Percentiles rank a stretch among this genome's conserved stretches.
Conservation (phyloP, 2,329 filamentous ascomycete genomes). For the Colletotrichum scovillei region DNA sequence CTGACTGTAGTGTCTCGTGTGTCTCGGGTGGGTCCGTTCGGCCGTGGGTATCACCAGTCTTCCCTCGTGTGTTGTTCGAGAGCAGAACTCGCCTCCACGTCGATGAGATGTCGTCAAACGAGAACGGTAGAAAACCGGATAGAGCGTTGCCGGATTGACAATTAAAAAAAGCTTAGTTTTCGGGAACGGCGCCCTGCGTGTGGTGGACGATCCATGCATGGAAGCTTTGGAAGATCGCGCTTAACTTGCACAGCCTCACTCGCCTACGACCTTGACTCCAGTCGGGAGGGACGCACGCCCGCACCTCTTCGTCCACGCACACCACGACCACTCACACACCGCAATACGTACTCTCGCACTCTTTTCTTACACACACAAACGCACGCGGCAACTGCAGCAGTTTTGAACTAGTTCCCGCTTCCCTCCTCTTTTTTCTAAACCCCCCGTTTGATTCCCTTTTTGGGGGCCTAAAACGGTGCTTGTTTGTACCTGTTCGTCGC, state of each 20-base stretch:
- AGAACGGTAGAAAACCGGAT: conserved; percentile 20
- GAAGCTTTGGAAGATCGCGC: conserved; percentile 35
- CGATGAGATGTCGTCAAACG: conserved; percentile 28
- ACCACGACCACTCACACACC: neutral
- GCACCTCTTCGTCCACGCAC: neutral
- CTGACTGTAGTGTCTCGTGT: neutral
- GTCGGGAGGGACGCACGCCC: conserved; percentile 17
- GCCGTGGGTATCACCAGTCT: conserved; percentile 7
- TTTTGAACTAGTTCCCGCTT: conserved; percentile 22
- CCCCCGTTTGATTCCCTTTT: neutral
- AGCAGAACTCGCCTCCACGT: neutral
- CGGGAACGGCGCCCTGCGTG: conserved; percentile 7
- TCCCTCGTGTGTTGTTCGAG: neutral
- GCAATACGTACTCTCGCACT: neutral
- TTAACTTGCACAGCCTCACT: conserved; percentile 37
- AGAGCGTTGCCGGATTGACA: conserved; percentile 18
- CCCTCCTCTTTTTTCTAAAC: neutral
- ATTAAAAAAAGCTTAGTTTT: conserved; percentile 26
- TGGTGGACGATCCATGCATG: conserved; percentile 36
- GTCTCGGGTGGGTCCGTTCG: conserved; percentile 9
- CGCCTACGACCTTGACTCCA: conserved; percentile 37
- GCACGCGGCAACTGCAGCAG: neutral
- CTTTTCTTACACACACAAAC: neutral
- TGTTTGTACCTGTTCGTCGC: conserved; percentile 35
- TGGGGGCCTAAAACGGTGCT: conserved; percentile 10